Evolutionary conservation across 306 rosid species (phyloP), one percentile per base, ranked within the genome.

Genomic region (Cucumis cinereus): DNA sequence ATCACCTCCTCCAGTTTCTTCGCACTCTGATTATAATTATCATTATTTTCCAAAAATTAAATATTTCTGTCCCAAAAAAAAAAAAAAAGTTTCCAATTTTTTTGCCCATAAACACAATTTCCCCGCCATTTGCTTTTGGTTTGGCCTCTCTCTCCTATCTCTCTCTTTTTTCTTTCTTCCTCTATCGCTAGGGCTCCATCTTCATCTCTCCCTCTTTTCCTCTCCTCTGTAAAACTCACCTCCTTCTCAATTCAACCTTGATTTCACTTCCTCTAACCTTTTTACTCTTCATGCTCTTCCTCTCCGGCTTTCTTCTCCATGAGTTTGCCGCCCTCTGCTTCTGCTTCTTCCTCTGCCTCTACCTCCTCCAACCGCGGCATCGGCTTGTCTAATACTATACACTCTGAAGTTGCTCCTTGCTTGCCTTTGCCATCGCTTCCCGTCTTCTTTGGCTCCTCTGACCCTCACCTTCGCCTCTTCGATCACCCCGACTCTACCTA

Each of bases 371-470:
- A 74, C 84, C 89, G 88, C 28, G 97, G 98, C 36, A 90, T 89
- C 74, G 83, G 90, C 28, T 80, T 95, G 47, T 78, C 97, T 8
- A 95, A 90, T 72, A 87, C 98, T 8, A 52, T 89, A 40, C 97
- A 92, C 82, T 95, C 99, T 41, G 99, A 95, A 76, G 92, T 90
- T 64, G 93, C 97, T 24, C 82, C 97, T 1, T 90, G 90, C 93
- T 81, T 94, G 83, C 97, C 97, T 79, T 66, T 94, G 83, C 97
- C 97, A 13, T 89, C 96, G 67, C 93, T 94, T 30, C 99, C 97
- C 57, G 93, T 94, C 45, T 92, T 90, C 88, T 94, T 91, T 45
- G 98, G 98, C 4, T 86, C 90, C 22, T 85, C 97, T 56, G 90
- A 84, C 75, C 91, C 81, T 73, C 91, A 88, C 63, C 90, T 90